Conservation (phyloP, 2,329 filamentous ascomycete species). For the Aspergillus uvarum region DNA sequence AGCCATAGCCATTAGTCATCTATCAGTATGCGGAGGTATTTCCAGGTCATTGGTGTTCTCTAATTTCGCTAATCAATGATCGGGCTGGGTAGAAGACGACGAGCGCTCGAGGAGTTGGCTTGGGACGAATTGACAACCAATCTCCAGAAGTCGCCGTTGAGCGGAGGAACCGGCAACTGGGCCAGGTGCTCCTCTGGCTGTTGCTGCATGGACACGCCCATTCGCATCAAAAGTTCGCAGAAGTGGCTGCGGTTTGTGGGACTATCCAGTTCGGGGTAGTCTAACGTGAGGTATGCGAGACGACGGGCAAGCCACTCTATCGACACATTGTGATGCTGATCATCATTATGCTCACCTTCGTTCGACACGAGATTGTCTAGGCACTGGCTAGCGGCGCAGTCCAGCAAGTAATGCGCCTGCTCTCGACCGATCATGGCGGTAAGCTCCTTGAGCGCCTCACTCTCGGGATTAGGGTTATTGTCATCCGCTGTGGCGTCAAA, state of each 20-base stretch:
- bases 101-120: background rate
- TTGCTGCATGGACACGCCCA: constrained; percentile 12
- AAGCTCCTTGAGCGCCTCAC: background rate
- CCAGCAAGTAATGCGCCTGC: background rate
- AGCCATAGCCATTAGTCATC: background rate
- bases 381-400: constrained; percentile 1
- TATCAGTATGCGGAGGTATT: background rate
- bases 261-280: constrained; percentile 21
- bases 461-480: background rate
- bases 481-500: background rate
- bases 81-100: constrained; percentile 13
- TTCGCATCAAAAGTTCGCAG: constrained; percentile 15
- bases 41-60: background rate
- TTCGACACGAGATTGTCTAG: too few relatives aligned
- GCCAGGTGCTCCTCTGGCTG: background rate
- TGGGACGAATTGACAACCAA: constrained; percentile 1
- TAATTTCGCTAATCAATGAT: constrained; percentile 8
- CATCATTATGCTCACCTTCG: background rate
- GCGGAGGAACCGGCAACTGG: background rate
- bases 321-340: constrained; percentile 14
- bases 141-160: constrained; percentile 10
- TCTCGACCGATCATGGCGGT: background rate
- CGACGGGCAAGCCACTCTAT: constrained; percentile 16
- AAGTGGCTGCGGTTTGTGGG: constrained; percentile 17
- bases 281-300: constrained; percentile 14